A percentile compares a stretch with the other conserved stretches of the same genome.
These are phyloP conservation scores for Aethionema arabicum DNA, from an alignment of 345 rosid species.

Conservation along the genomic window DNA sequence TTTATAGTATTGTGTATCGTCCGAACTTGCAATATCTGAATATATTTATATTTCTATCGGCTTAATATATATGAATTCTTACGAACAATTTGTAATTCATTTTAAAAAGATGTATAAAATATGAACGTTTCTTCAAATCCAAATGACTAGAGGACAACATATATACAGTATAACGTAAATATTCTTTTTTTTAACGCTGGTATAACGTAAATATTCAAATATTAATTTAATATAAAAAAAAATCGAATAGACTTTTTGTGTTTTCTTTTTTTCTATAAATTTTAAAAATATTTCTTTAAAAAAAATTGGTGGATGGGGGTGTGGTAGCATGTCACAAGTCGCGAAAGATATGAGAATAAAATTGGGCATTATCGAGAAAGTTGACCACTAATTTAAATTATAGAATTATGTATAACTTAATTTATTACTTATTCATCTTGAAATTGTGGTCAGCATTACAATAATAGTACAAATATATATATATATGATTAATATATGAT, in stretches of 20 bases:
- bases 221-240: neutral
- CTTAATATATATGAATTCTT: neutral
- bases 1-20: too few relatives aligned
- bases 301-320: constrained; percentile 42
- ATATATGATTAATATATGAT: too few relatives aligned
- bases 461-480: neutral
- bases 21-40: too few relatives aligned
- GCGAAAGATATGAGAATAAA: constrained; percentile 32
- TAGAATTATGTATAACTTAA: constrained; percentile 15
- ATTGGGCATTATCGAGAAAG: constrained; percentile 29
- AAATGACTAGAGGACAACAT: neutral
- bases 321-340: constrained; percentile 36
- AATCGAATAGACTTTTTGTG: constrained; percentile 23
- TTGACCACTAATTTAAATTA: constrained; percentile 28
- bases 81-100: constrained; percentile 3
- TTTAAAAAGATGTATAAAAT: neutral
- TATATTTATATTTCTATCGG: too few relatives aligned
- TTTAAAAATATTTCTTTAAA: neutral
- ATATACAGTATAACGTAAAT: neutral
- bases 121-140: constrained; percentile 3
- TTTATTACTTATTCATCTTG: constrained; percentile 7
- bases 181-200: too few relatives aligned
- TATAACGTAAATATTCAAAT: constrained; percentile 2
- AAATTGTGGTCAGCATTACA: constrained; percentile 17
- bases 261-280: constrained; percentile 5